Evolutionary conservation across 768 basidiomycete genomes (phyloP).

Genomic region (Lactarius evosmus): DNA sequence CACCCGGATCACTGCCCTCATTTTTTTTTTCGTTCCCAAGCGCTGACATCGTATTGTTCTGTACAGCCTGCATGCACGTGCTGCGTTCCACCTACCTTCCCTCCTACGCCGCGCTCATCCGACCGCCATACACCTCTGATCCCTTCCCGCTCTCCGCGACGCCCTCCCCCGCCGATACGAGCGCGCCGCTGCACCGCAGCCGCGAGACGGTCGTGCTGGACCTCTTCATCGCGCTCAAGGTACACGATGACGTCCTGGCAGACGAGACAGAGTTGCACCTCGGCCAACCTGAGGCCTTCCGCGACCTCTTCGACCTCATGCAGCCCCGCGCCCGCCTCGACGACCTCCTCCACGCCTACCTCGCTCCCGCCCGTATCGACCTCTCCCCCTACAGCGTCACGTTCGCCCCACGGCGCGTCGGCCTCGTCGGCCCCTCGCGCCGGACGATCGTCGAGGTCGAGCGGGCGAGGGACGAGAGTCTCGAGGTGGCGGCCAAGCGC

Average conservation of each 20-base stretch:
- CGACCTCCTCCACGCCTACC: constrained; percentile 57
- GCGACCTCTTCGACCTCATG: constrained; percentile 72
- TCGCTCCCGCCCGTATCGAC: constrained; percentile 40
- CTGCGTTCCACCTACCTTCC: constrained; percentile 73
- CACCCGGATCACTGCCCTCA: not conserved
- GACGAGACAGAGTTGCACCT: constrained; percentile 75
- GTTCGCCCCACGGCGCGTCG: constrained; percentile 15
- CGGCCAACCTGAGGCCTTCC: constrained; percentile 70
- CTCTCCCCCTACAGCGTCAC: constrained; percentile 10
- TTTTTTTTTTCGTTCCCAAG: not conserved
- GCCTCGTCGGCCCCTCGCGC: constrained; percentile 20
- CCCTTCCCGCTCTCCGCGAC: constrained; percentile 50
- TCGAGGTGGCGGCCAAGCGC: constrained; percentile 29
- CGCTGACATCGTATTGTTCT: not conserved
- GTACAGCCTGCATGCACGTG: constrained; percentile 73
- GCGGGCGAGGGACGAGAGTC: constrained; percentile 27
- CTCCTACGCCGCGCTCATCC: constrained; percentile 58
- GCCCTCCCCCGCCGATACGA: constrained; percentile 21
- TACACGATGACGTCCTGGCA: constrained; percentile 72
- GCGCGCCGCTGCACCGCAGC: constrained; percentile 47
- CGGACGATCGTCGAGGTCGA: constrained; percentile 27
- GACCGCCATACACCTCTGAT: constrained; percentile 69
- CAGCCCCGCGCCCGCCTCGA: constrained; percentile 76
- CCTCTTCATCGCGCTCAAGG: constrained; percentile 75
- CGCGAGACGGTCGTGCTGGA: constrained; percentile 76